Percentiles rank a stretch among this genome's conserved stretches.
Evolutionary conservation across 1,284 basidiomycete genomes (phyloP).

Genomic region (Phellopilus nigrolimitatus): DNA sequence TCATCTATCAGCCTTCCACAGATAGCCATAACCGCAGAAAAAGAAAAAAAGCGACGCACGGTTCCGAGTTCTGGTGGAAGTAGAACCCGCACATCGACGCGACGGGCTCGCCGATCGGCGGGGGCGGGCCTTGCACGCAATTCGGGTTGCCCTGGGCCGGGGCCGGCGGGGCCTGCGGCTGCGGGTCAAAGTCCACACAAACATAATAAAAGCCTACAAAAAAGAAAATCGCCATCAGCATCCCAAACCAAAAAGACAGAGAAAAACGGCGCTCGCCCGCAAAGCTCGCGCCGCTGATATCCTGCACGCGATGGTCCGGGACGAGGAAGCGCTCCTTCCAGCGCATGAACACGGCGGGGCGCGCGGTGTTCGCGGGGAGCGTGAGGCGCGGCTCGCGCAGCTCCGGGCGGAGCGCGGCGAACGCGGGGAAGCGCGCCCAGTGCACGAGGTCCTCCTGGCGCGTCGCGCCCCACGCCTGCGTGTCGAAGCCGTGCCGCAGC

Average conservation of each 20-base stretch:
- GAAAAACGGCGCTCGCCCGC: too few species aligned
- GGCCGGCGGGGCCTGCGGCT: constrained; percentile 31
- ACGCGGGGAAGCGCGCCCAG: constrained; percentile 90
- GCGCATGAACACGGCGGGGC: constrained; percentile 85
- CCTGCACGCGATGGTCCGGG: constrained; percentile 88
- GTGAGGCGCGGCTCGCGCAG: constrained; percentile 71
- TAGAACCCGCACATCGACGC: constrained; percentile 88
- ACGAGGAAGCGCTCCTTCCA: constrained; percentile 97
- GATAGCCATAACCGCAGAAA: not conserved
- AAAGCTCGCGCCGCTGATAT: constrained; percentile 94
- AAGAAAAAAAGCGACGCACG: constrained; percentile 46
- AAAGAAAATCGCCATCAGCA: constrained; percentile 1
- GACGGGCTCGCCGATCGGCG: constrained; percentile 29
- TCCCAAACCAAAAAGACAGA: too few species aligned
- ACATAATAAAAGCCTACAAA: constrained; percentile 80
- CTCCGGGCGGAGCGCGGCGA: constrained; percentile 70
- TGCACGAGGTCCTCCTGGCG: constrained; percentile 88
- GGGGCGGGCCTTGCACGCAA: constrained; percentile 9
- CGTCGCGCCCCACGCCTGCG: constrained; percentile 80
- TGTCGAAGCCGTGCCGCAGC: constrained; percentile 80
- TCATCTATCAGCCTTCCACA: too few species aligned
- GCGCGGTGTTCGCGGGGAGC: constrained; percentile 62
- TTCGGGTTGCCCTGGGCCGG: constrained; percentile 15
- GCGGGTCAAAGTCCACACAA: constrained; percentile 71
- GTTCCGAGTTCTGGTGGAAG: constrained; percentile 88